These are phyloP conservation scores for Beauveria brongniartii DNA, from an alignment of 2,329 filamentous ascomycete genomes.

Conservation along the genomic window DNA sequence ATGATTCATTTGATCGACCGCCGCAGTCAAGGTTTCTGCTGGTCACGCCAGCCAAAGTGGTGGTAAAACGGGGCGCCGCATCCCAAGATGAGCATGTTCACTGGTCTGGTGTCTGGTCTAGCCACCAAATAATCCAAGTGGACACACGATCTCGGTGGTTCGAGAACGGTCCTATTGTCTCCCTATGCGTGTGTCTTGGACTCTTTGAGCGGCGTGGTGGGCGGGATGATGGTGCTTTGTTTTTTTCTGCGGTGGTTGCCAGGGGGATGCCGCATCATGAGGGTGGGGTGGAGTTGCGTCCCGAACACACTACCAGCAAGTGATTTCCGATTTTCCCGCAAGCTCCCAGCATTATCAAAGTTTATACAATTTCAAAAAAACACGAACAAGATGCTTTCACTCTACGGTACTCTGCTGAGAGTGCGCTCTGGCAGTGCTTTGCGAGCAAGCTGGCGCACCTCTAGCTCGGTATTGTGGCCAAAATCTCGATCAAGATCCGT, in stretches of 20 bases:
- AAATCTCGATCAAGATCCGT: too few species aligned
- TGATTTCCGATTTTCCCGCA: background rate
- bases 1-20: background rate
- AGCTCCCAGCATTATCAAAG: background rate
- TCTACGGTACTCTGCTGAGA: too few species aligned
- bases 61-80: background rate
- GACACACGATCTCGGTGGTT: background rate
- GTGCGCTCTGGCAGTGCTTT: too few species aligned
- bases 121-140: background rate
- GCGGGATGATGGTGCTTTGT: background rate
- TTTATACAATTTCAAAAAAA: background rate
- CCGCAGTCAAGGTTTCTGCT: background rate
- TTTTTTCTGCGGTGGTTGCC: slow-evolving; percentile 7
- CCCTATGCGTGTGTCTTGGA: background rate
- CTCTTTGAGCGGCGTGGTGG: background rate
- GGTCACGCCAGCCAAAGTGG: background rate
- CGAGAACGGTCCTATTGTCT: slow-evolving; percentile 10
- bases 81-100: background rate
- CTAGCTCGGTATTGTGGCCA: too few species aligned
- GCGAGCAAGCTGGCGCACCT: too few species aligned
- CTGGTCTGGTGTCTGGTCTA: background rate
- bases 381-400: background rate
- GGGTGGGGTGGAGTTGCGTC: background rate
- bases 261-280: background rate
- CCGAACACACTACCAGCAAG: background rate